Evolutionary conservation across 148 eudicot genomes (phyloP).

Genomic region (Euryodendron excelsum): DNA sequence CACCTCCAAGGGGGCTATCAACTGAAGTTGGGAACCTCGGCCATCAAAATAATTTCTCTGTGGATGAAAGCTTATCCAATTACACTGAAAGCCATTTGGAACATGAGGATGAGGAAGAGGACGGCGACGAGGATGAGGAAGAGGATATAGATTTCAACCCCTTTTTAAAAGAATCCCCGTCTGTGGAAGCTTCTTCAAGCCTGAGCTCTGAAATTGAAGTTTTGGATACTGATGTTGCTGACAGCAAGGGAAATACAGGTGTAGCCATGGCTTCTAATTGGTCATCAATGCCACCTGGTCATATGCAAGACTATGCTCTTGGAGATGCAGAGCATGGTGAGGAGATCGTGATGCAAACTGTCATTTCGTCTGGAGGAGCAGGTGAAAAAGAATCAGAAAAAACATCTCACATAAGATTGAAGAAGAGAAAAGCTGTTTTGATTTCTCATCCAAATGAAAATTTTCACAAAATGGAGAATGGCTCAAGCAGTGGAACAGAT

Average conservation of each 20-base stretch:
- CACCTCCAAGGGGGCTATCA: constrained; percentile 23
- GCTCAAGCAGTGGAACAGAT: constrained; percentile 32
- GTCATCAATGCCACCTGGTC: constrained; percentile 19
- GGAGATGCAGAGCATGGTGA: constrained; percentile 36
- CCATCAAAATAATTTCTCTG: constrained; percentile 18
- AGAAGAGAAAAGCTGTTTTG: constrained; percentile 31
- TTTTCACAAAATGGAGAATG: constrained; percentile 32
- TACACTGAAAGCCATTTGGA: constrained; percentile 28
- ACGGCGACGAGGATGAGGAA: constrained; percentile 78
- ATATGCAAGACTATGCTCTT: constrained; percentile 22
- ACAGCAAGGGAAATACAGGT: constrained; percentile 35
- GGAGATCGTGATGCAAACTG: constrained; percentile 28
- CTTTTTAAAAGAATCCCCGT: constrained; percentile 58
- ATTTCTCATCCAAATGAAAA: constrained; percentile 23
- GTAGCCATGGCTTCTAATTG: constrained; percentile 13
- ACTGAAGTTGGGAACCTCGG: constrained; percentile 17
- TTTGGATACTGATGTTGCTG: constrained; percentile 60
- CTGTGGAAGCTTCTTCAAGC: constrained; percentile 83
- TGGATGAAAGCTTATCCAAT: constrained; percentile 20
- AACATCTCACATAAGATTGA: constrained; percentile 9
- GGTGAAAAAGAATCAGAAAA: constrained; percentile 15
- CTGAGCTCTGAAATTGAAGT: constrained; percentile 86
- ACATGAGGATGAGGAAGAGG: constrained; percentile 38
- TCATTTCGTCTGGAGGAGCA: constrained; percentile 18
- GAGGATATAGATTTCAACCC: constrained; percentile 95